Evolutionary conservation across 208 protist species (phyloP), one percentile per base, ranked within the genome.

Genomic region (Wallacemonas sp.): DNA sequence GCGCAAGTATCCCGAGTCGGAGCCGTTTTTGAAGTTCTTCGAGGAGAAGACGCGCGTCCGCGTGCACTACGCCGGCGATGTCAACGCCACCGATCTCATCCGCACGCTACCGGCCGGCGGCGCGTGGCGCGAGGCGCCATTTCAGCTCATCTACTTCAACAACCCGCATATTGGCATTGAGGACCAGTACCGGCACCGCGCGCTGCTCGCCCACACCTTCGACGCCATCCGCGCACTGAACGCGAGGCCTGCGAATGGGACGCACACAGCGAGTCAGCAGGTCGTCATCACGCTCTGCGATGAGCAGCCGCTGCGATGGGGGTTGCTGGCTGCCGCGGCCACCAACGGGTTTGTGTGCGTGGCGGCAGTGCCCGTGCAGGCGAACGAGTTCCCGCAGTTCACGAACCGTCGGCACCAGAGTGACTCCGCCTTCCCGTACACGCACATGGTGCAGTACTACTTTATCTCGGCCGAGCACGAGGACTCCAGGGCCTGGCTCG

Each of bases 361-460:
- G 10, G 79, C 76, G 0, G 77, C 84, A 0, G 74, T 84, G 23
- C 84, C 80, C 0, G 38, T 89, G 28, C 52, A 74, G 10, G 1
- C 57, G n/a, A 18, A 18, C 0, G 77, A 86, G 23, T 89, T 76
- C 44, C 77, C 80, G 0, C 68, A 79, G 26, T 86, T 84, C 64
- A 71, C 54, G 10, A 78, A 82, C 64, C 62, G 72, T 1, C 76
- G 84, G 16, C 80, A 86, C 26, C 84, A 89, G 61, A 82, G 73
- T 46, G 77, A 86, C 64, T 52, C 79, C 16, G 66, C 71, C 7
- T 89, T 89, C 71, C 84, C 79, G 0, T 89, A 73, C 59, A 23
- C 63, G 22, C 36, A 46, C 29, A 89, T 89, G 84, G 76, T 81
- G 18, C 84, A 89, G 66, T 89, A 76, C 63, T 86, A 81, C 69